These are phyloP conservation scores for Microsporum ferrugineum DNA, from an alignment of 2,329 filamentous ascomycete species.

Conservation along the genomic window DNA sequence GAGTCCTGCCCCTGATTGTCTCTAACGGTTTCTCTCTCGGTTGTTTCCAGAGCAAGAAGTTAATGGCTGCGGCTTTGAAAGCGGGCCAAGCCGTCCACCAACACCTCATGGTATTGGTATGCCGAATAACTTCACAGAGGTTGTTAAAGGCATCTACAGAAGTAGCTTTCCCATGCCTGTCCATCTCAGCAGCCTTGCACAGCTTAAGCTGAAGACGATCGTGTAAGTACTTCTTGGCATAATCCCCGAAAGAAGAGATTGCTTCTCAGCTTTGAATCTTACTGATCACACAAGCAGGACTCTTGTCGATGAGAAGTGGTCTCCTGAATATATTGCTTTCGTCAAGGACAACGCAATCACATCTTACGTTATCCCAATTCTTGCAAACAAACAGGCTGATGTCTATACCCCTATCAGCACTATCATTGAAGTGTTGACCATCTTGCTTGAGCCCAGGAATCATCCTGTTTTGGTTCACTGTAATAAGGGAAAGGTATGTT, in stretches of 20 bases:
- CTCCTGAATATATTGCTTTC: constrained; percentile 46
- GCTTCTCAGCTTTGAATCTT: not conserved
- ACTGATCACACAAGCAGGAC: constrained; percentile 36
- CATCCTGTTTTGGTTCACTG: constrained; percentile 81
- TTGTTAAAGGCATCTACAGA: constrained; percentile 64
- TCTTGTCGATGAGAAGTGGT: constrained; percentile 50
- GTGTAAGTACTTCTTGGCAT: constrained; percentile 44
- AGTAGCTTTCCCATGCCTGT: constrained; percentile 65
- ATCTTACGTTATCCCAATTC: constrained; percentile 65
- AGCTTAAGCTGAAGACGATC: constrained; percentile 63
- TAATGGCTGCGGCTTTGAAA: constrained; percentile 12
- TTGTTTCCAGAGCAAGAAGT: constrained; percentile 7
- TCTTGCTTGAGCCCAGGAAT: constrained; percentile 61
- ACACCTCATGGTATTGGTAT: constrained; percentile 23
- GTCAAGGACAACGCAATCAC: constrained; percentile 55
- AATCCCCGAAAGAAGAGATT: not conserved
- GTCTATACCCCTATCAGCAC: constrained; percentile 53
- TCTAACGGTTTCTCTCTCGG: not conserved
- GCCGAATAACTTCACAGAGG: constrained; percentile 67
- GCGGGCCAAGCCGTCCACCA: constrained; percentile 20
- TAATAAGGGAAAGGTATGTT: constrained; percentile 68
- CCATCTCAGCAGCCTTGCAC: constrained; percentile 59
- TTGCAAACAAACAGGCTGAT: constrained; percentile 69
- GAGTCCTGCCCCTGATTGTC: constrained; percentile 4
- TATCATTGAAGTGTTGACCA: constrained; percentile 58